These are phyloP conservation scores for Bacterosira constricta DNA, from an alignment of 108 stramenopile genomes.

Conservation along the genomic window DNA sequence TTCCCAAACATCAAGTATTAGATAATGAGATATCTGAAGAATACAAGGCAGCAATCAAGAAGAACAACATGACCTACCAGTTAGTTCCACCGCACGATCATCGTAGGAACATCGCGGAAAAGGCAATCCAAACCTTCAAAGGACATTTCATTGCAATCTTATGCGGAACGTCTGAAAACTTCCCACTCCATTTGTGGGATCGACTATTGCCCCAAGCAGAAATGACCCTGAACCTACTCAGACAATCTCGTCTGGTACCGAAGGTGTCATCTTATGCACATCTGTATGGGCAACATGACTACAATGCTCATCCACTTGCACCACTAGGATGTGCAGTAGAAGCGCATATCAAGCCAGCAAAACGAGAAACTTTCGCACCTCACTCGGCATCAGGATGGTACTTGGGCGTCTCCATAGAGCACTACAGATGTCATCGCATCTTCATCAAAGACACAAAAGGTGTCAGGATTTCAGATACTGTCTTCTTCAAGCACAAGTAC, in stretches of 20 bases:
- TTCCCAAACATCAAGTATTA: no score
- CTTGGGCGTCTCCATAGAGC: conserved; percentile 11
- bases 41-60: no score
- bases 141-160: conserved; percentile 17
- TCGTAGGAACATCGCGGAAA: background rate
- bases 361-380: conserved; percentile 13
- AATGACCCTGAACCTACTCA: conserved; percentile 8
- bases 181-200: conserved; percentile 32
- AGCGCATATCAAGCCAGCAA: conserved; percentile 24
- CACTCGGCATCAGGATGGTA: conserved; percentile 35
- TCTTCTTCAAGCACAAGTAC: conserved; percentile 31
- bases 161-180: background rate
- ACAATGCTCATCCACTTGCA: conserved; percentile 51
- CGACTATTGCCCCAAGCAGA: conserved; percentile 10
- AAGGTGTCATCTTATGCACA: background rate
- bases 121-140: no score
- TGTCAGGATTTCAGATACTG: conserved; percentile 27
- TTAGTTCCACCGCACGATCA: no score
- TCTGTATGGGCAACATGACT: conserved; percentile 34
- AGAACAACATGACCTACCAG: no score
- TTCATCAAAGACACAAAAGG: conserved; percentile 15
- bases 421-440: conserved; percentile 16
- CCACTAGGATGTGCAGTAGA: conserved; percentile 48
- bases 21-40: no score
- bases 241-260: background rate